Evolutionary conservation across 2,329 filamentous ascomycete species (phyloP), one percentile per base, ranked within the genome.

Genomic region (Huntiella omanensis): DNA sequence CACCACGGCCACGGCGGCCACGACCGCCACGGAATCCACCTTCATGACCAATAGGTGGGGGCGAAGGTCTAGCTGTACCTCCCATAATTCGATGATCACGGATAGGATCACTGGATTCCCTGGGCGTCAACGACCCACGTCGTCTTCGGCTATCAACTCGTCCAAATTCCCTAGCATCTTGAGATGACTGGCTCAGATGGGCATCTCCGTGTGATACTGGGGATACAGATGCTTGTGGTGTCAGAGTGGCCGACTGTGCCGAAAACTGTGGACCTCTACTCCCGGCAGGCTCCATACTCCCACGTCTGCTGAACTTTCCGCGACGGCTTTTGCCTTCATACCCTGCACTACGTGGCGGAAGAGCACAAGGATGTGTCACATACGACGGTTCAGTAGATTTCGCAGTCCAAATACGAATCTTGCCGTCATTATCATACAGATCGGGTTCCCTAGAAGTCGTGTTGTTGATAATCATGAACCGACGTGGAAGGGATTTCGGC

Each of bases 401-500:
- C 1, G 56, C 52, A 32, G 70, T 58, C 36, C 57, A 61, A 50
- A 68, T 57, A 5, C 59, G 58, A 35, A 49, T 44, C 36, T 49
- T 6, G 57, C 59, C 33, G 58, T 57, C 3, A 8, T 61, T 58
- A 2, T 57, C 53, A 8, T 53, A 38, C 40, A 63, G 59, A 48
- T 59, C 58, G 46, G 59, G 59, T 1, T 60, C 57, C 41, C 63
- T 61, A 51, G 58, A 57, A 13, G 56, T 55, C 16, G 55, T 52
- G 11, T 61, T 52, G 39, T 64, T 58, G 13, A 75, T 58, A 28
- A 64, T 49, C 10, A 38, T 55, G 36, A 76, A 67, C 52, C 64
- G 68, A 50, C 64, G 66, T 1, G 68, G 71, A 10, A 77, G 61
- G 1, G 70, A 64, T 55, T 75, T 77, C 33, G 64, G 62, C 43